These are phyloP conservation scores for Sophora flavescens DNA, from an alignment of 306 rosid genomes.

Conservation along the genomic window DNA sequence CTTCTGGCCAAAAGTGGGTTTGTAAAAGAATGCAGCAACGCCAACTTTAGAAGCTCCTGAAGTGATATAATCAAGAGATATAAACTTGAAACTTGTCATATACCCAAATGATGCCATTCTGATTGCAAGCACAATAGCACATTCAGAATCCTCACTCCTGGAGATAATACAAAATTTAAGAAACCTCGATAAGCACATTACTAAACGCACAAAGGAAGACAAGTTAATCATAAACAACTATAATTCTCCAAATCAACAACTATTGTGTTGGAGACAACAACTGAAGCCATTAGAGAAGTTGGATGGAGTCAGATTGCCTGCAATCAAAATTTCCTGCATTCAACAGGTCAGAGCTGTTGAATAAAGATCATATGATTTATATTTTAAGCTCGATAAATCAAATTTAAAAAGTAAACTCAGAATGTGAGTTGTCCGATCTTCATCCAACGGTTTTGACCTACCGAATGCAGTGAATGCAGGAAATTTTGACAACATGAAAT, in stretches of 20 bases:
- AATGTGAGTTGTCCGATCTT: no score
- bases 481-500: no score
- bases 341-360: no score
- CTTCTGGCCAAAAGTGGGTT: conserved; percentile 45
- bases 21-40: conserved; percentile 46
- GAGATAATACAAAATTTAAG: conserved; percentile 28
- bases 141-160: conserved; percentile 47
- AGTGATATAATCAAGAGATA: conserved; percentile 37
- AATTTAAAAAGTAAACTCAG: no score
- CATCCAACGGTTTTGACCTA: no score
- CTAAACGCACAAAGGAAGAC: not conserved
- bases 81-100: conserved; percentile 48
- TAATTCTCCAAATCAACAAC: conserved; percentile 23
- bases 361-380: no score
- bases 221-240: not conserved
- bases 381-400: no score
- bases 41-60: conserved; percentile 49
- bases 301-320: no score
- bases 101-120: conserved; percentile 40
- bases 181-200: conserved; percentile 24
- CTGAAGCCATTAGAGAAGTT: not conserved
- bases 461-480: no score
- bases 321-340: no score
- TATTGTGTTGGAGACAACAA: not conserved
- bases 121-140: conserved; percentile 54